Evolutionary conservation across 1,284 basidiomycete species (phyloP), one percentile per base, ranked within the genome.

Genomic region (Tremellales sp.): DNA sequence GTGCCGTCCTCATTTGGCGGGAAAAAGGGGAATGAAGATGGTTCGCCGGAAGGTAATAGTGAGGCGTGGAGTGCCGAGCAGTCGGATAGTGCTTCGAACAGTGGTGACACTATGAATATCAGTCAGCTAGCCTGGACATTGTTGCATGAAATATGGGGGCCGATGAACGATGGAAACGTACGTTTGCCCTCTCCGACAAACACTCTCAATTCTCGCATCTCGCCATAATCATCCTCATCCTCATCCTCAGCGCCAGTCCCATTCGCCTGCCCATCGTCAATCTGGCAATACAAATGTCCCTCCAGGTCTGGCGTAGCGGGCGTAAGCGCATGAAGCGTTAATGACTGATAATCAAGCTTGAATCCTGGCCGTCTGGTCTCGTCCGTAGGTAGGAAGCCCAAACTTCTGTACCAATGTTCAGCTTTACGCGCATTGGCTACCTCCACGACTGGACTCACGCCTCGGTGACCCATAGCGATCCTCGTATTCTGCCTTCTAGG

Each of bases 31-130:
- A 74, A 72, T 4, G 56, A 61, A 26, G 58, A 58, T 5, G 68
- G 59, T 46, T 76, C 67, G 39, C 80, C 78, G 15, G 81, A 80
- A 58, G 89, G 89, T 1, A 72, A 54, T 2, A 64, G 62, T 2
- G 73, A 75, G 19, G 90, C 91, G 66, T 97, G 90, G 17, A 97
- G 79, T 2, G 92, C 84, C 3, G 93, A 90, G 69, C 93, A 97
- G 46, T 81, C 64, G 0, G 93, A 96, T 17, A 97, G 79, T 10
- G 88, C 83, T 57, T 89, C 84, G 65, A 97, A 97, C 46, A 97
- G 87, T 12, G 79, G 68, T 53, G 94, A 88, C 51, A 96, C 91
- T 92, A 62, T 29, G 10, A 33, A 8, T 40, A 8, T 40, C 19
- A 40, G 39, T 36, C 13, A 31, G 29, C 29, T 31, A 8, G 8